phyloP scores from a whole-genome alignment of 352 stramenopile genomes.

The Phytophthora lateralis region DNA sequence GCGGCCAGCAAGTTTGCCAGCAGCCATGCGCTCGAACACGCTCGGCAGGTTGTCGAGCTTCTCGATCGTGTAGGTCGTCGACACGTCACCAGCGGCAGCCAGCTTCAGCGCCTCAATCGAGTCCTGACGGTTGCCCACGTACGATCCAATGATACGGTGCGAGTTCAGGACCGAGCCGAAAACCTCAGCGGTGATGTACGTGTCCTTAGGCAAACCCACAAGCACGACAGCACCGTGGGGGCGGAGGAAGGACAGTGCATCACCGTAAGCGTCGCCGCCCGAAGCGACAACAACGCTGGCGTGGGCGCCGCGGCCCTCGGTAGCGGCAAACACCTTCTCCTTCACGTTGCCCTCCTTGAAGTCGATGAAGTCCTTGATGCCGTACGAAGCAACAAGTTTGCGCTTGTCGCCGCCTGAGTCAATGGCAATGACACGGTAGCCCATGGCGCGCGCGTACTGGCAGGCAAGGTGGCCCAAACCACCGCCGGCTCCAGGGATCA shows the following conservation, averaged over 20 bases:
- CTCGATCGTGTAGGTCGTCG: conserved; percentile 51
- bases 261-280: conserved; percentile 48
- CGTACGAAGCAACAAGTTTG: conserved; percentile 61
- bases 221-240: conserved; percentile 66
- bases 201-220: conserved; percentile 68
- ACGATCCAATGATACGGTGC: conserved; percentile 54
- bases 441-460: conserved; percentile 77
- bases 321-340: conserved; percentile 43
- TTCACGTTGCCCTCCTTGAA: conserved; percentile 53
- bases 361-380: conserved; percentile 73
- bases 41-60: conserved; percentile 43
- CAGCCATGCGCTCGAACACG: conserved; percentile 52
- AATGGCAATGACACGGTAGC: conserved; percentile 73
- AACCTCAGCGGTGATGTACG: conserved; percentile 42
- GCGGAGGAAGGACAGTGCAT: conserved; percentile 66
- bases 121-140: conserved; percentile 58
- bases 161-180: conserved; percentile 46
- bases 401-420: conserved; percentile 67
- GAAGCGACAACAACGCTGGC: conserved; percentile 80
- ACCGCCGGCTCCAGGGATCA: conserved; percentile 64
- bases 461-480: conserved; percentile 80
- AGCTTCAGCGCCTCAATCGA: conserved; percentile 58
- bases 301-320: conserved; percentile 53
- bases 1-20: conserved; percentile 36
- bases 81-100: conserved; percentile 48